Conservation (phyloP, 352 stramenopile species). For the Phytophthora pini region DNA sequence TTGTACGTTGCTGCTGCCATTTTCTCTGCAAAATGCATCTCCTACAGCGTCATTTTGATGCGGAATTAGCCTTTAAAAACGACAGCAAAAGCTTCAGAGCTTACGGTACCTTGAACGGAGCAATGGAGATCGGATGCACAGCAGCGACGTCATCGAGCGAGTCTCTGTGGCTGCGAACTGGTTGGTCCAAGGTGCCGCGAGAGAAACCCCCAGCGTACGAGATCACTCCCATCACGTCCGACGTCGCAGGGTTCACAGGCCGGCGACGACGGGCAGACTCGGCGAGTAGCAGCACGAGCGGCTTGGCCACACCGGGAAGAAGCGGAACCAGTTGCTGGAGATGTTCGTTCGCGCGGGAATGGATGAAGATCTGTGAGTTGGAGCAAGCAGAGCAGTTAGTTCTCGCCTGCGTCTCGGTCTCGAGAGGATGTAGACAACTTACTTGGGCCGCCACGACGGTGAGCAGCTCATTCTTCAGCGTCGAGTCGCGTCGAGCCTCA, state of each 20-base stretch:
- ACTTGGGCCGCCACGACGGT: slow-evolving; percentile 77
- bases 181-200: slow-evolving; percentile 50
- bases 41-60: slow-evolving; percentile 26
- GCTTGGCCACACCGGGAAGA: slow-evolving; percentile 65
- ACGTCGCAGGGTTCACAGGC: slow-evolving; percentile 55
- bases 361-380: slow-evolving; percentile 59
- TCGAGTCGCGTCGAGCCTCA: slow-evolving; percentile 59
- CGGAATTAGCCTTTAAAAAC: background rate
- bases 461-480: slow-evolving; percentile 84
- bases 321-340: slow-evolving; percentile 79
- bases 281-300: slow-evolving; percentile 59
- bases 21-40: slow-evolving; percentile 79
- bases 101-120: slow-evolving; percentile 51
- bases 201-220: slow-evolving; percentile 59
- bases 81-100: too few relatives aligned
- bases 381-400: too few relatives aligned
- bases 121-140: slow-evolving; percentile 62
- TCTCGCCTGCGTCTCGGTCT: too few relatives aligned
- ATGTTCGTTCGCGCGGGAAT: slow-evolving; percentile 68
- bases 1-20: slow-evolving; percentile 62
- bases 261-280: slow-evolving; percentile 55
- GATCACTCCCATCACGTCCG: slow-evolving; percentile 62
- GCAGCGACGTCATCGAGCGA: slow-evolving; percentile 39
- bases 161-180: slow-evolving; percentile 57
- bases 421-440: background rate